Conservation (phyloP, 176 grass and related monocot genomes). For the Triticum dicoccoides region DNA sequence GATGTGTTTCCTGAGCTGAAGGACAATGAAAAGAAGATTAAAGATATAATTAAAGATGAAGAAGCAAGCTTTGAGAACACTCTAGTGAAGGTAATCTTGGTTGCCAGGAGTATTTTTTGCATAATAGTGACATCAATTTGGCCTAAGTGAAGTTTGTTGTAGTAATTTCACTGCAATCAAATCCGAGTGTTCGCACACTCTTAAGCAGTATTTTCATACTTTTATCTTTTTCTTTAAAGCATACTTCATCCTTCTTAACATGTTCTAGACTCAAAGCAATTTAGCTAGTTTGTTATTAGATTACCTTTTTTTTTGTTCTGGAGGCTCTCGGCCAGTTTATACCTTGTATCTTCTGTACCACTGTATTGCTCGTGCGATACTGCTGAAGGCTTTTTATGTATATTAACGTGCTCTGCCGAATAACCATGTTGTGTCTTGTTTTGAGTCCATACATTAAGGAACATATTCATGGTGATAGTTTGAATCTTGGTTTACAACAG, state of each 20-base stretch:
- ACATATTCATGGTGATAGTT: background rate
- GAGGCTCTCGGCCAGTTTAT: background rate
- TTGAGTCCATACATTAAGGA: background rate
- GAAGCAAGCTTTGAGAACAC: conserved; percentile 98
- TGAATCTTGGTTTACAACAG: background rate
- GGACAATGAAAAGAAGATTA: conserved; percentile 65
- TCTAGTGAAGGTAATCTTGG: conserved; percentile 73
- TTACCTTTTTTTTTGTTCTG: background rate
- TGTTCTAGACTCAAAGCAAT: background rate
- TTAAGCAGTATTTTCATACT: background rate
- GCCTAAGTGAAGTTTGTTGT: background rate
- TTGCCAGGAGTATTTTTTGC: background rate
- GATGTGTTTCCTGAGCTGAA: conserved; percentile 91
- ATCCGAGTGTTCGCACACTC: background rate
- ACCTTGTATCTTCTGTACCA: background rate
- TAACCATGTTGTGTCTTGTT: background rate
- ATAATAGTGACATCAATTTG: background rate
- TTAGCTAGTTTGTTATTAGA: background rate
- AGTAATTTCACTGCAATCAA: background rate
- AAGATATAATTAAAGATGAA: conserved; percentile 83
- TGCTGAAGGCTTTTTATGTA: background rate
- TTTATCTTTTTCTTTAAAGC: background rate
- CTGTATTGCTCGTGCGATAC: background rate
- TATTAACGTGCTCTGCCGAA: background rate
- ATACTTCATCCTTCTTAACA: background rate